Conservation (phyloP, 805 yeast genomes). For the Kodamaea restingae region DNA sequence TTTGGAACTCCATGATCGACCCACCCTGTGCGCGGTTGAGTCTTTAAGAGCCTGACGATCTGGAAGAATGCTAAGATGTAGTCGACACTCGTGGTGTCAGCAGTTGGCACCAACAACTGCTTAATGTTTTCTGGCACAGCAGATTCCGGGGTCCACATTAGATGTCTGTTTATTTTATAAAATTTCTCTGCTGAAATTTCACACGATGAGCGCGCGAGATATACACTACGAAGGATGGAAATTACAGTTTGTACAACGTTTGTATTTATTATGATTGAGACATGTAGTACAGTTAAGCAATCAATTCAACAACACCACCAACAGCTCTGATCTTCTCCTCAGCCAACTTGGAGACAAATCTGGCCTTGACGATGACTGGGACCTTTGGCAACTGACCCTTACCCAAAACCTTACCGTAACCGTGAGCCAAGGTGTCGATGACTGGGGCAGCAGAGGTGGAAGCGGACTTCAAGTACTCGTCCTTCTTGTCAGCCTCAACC, state of each 20-base stretch:
- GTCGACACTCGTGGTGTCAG: constrained; percentile 26
- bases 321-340: constrained; percentile 99
- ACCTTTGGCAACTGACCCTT: constrained; percentile 97
- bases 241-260: constrained; percentile 5
- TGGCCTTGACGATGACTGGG: constrained; percentile 98
- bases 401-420: constrained; percentile 99
- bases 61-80: constrained; percentile 59
- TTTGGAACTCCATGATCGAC: constrained; percentile 55
- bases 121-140: constrained; percentile 48
- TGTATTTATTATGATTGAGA: constrained; percentile 9
- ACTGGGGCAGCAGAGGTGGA: constrained; percentile 94
- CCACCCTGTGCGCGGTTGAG: constrained; percentile 93
- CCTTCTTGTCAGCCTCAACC: constrained; percentile 90
- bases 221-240: background rate
- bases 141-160: constrained; percentile 51
- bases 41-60: constrained; percentile 66
- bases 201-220: background rate
- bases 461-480: constrained; percentile 81
- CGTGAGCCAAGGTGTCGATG: constrained; percentile 98
- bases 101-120: constrained; percentile 28
- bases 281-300: constrained; percentile 63
- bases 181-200: background rate
- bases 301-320: constrained; percentile 99
- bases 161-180: background rate
- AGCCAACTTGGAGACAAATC: constrained; percentile 98